Evolutionary conservation across 345 rosid genomes (phyloP), one percentile per base, ranked within the genome.

Genomic region (Gossypium thurberi): DNA sequence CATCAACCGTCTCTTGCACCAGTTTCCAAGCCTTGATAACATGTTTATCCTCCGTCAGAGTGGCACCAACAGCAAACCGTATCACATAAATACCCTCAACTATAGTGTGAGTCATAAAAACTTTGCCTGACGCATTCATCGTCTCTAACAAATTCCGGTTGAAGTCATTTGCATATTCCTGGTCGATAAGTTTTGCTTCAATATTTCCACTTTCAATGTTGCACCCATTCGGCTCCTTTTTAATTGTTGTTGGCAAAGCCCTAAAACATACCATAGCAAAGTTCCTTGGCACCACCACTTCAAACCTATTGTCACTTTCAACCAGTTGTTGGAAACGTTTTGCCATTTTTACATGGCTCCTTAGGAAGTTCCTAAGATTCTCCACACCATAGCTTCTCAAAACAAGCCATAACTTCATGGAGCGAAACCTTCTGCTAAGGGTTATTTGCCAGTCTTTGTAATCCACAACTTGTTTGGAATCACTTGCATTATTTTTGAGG

Each of bases 81-180:
- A 85, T 69, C 0, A 77, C 28, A 42, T 81, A 78, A 9, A 76
- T 28, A 6, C 87, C 85, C 2, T 52, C 80, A 0, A 78, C 79
- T 74, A 78, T 70, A 1, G 78, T 76, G 61, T 83, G 88, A 40
- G 47, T 62, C 47, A 62, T 40, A 23, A 37, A 86, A 10, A 76
- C 28, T 11, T 65, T 59, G 33, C 90, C 90, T 6, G 81, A 70
- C 9, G 76, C 80, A 65, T 88, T 90, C 8, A 87, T 56, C 2
- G 74, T 48, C 33, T 86, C 83, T 37, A 88, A 28, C 26, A 85
- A 43, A 26, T n/a, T 65, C 21, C 51, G 59, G 60, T 82, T 85
- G 1, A 71, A 57, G 48, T 75, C 77, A 63, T 86, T 88, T 5
- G 76, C 77, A 4, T 23, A 13, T 1, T 17, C 15, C 44, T 61